Percentiles rank a stretch among this genome's conserved stretches.
Evolutionary conservation across 140 eudicot species (phyloP).

Genomic region (Eryngium alpinum): DNA sequence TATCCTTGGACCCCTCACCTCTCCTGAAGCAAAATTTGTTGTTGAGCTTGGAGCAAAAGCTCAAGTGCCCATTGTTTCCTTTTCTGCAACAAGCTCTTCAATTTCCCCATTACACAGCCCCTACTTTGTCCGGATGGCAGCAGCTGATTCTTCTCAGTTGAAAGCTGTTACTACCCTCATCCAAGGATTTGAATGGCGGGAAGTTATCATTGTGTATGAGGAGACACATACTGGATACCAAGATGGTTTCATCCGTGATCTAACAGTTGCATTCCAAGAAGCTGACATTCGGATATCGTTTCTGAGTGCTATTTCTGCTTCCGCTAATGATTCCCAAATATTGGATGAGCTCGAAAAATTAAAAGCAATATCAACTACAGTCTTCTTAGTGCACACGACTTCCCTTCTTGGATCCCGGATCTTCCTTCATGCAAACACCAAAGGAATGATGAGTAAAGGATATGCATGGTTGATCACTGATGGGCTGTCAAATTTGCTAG

Average conservation of each 20-base stretch:
- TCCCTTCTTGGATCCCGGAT: not conserved
- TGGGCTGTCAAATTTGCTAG: not conserved
- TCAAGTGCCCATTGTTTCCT: conserved; percentile 33
- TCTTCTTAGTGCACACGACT: conserved; percentile 7
- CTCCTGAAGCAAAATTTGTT: conserved; percentile 13
- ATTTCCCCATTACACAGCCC: not conserved
- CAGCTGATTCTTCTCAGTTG: not conserved
- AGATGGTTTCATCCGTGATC: not conserved
- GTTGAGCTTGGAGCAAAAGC: conserved; percentile 10
- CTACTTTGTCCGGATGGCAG: not conserved
- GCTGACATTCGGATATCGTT: not conserved
- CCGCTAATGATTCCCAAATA: not conserved
- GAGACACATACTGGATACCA: not conserved
- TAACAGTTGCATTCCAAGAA: not conserved
- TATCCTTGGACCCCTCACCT: conserved; percentile 5
- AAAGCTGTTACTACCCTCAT: not conserved
- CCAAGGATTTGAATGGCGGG: conserved; percentile 8
- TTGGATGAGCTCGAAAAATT: not conserved
- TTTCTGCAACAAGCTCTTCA: conserved; percentile 25
- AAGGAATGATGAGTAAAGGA: conserved; percentile 4
- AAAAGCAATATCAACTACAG: not conserved
- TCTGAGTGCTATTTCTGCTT: not conserved
- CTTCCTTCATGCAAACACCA: not conserved
- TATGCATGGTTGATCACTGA: not conserved
- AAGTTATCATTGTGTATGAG: conserved; percentile 2